phyloP scores from a whole-genome alignment of 2,329 filamentous ascomycete genomes.

The Clarireedia monteithiana region DNA sequence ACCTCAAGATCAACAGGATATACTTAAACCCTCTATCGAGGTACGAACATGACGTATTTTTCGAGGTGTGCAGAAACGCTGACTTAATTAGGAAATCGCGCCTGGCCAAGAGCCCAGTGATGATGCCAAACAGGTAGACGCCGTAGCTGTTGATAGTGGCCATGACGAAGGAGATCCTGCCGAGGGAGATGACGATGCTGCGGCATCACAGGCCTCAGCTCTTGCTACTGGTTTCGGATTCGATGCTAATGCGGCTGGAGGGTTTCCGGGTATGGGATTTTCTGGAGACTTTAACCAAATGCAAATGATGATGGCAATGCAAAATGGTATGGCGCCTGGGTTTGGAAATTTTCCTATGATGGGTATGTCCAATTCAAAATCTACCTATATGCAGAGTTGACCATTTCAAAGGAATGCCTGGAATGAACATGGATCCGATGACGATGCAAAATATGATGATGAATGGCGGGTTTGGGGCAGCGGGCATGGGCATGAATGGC shows the following conservation, averaged over 20 bases:
- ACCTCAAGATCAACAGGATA: slow-evolving; percentile 27
- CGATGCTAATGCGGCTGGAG: slow-evolving; percentile 30
- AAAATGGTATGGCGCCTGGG: slow-evolving; percentile 53
- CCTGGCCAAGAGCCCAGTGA: slow-evolving; percentile 27
- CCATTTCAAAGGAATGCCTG: slow-evolving; percentile 47
- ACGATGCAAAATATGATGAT: slow-evolving; percentile 70
- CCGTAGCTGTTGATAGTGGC: slow-evolving; percentile 9
- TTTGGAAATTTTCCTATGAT: slow-evolving; percentile 69
- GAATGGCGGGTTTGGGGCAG: slow-evolving; percentile 65
- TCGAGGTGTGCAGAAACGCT: slow-evolving; percentile 7
- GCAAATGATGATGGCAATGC: slow-evolving; percentile 74
- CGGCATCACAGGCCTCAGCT: slow-evolving; percentile 12
- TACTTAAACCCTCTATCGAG: slow-evolving; percentile 32
- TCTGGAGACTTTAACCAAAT: slow-evolving; percentile 62
- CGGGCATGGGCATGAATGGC: slow-evolving; percentile 75
- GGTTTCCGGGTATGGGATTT: slow-evolving; percentile 39
- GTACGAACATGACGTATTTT: slow-evolving; percentile 19
- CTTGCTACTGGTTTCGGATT: slow-evolving; percentile 36
- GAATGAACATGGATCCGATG: slow-evolving; percentile 79
- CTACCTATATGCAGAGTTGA: neutral
- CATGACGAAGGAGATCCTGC: slow-evolving; percentile 9
- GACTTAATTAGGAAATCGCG: slow-evolving; percentile 25
- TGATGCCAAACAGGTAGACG: slow-evolving; percentile 16
- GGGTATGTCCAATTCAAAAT: slow-evolving; percentile 56
- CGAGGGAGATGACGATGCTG: slow-evolving; percentile 14